Evolutionary conservation across 2,329 filamentous ascomycete genomes (phyloP), one percentile per base, ranked within the genome.

Genomic region (Trichophyton benhamiae): DNA sequence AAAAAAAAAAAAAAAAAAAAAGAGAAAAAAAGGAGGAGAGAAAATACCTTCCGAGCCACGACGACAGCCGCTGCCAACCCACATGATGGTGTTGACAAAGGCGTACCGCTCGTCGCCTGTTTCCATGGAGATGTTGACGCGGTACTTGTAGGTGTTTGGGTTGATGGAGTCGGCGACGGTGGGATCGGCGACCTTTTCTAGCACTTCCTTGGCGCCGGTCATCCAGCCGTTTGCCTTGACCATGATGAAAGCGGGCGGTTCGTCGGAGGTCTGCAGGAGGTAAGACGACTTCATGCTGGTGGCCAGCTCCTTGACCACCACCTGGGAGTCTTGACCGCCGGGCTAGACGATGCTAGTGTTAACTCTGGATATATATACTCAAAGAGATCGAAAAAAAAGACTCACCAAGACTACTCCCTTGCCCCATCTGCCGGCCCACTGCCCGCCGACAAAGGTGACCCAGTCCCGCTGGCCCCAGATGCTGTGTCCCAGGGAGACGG

Each of bases 351-450:
- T 57, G 59, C 38, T 20, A 53, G 44, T 46, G 58, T 42, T 20
- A 53, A 41, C 38, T 2, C 0, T 13, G n/a, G 22, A 25, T 25
- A 25, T 25, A 25, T 3, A 20, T 20, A 2, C 17, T 5, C 2
- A n/a, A 42, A 3, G 4, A 42, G 15, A 15, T 5, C 11, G 38
- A 52, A n/a, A 59, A 41, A 59, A 20, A 3, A 3, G 22, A 25
- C 22, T 25, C 2, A 25, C 22, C 22, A 25, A 3, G 22, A 25
- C 22, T 3, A 25, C 22, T 25, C 22, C 22, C 22, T 79, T 79
- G 11, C 78, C 78, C 78, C 78, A 81, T 69, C 77, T 70, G 57
- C 78, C 79, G 55, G 77, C 77, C 79, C 79, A 81, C 65, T 79
- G 75, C 11, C 79, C 79, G 60, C 77, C 77, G 41, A 79, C 70